Evolutionary conservation across 768 basidiomycete species (phyloP).

Genomic region (Mycena indigotica): DNA sequence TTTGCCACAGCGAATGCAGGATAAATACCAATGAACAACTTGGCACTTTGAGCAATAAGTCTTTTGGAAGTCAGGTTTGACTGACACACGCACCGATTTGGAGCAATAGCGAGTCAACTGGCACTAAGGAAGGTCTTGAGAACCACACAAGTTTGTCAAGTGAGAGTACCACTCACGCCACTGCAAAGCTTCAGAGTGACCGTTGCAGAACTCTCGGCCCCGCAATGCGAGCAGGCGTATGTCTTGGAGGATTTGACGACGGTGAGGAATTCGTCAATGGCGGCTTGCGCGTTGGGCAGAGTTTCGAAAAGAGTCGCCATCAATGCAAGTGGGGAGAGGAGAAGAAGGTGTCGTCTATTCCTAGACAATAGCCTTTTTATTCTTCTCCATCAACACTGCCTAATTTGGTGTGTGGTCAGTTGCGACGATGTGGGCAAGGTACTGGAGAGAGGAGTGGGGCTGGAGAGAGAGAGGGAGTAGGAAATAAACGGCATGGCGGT

Average conservation of each 20-base stretch:
- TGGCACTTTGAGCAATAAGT: background rate
- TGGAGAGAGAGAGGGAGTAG: too few relatives aligned
- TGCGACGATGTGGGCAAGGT: too few relatives aligned
- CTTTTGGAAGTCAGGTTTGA: background rate
- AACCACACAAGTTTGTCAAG: background rate
- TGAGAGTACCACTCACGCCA: background rate
- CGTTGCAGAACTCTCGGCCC: background rate
- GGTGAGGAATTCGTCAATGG: slow-evolving; percentile 8
- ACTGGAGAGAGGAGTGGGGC: too few relatives aligned
- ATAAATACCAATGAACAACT: background rate
- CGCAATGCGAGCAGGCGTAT: slow-evolving; percentile 10
- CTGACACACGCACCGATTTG: background rate
- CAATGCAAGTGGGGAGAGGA: background rate
- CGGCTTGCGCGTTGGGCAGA: slow-evolving; percentile 10
- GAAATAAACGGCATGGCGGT: too few relatives aligned
- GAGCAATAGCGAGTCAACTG: slow-evolving; percentile 14
- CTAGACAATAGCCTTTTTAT: background rate
- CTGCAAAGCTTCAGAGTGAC: background rate
- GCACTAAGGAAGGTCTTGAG: background rate
- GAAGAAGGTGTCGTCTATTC: too few relatives aligned
- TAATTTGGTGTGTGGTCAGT: too few relatives aligned
- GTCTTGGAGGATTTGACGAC: background rate
- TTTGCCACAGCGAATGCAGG: background rate
- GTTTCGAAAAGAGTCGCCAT: slow-evolving; percentile 1
- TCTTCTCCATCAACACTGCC: too few relatives aligned